phyloP scores from a whole-genome alignment of 2,329 filamentous ascomycete species.

The Graphilbum fragrans region DNA sequence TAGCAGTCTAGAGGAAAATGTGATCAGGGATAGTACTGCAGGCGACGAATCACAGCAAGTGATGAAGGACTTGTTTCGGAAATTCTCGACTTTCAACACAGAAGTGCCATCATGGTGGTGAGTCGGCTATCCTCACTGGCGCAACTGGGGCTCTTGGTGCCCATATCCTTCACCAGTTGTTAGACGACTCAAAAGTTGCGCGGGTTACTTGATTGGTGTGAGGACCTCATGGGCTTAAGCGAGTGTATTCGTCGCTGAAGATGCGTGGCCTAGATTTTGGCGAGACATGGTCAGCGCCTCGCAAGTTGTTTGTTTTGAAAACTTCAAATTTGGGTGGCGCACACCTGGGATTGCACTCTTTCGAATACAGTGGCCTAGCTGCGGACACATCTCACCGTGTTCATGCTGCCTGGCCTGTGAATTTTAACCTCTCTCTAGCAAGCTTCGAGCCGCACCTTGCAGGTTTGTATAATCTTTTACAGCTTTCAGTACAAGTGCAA shows the following conservation, averaged over 20 bases:
- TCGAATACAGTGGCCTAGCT: slow-evolving; percentile 16
- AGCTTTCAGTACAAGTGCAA: slow-evolving; percentile 15
- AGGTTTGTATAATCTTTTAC: slow-evolving; percentile 27
- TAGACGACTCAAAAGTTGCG: slow-evolving; percentile 21
- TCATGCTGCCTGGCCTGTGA: slow-evolving; percentile 37
- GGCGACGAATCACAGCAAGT: too few species aligned
- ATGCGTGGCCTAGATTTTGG: slow-evolving; percentile 3
- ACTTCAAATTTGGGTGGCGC: slow-evolving; percentile 4
- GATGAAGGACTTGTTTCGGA: too few species aligned
- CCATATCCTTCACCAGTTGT: slow-evolving; percentile 23
- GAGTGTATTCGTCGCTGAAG: slow-evolving; percentile 7
- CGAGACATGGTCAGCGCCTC: too few species aligned
- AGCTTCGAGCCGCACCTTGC: slow-evolving; percentile 32
- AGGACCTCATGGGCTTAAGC: slow-evolving; percentile 4
- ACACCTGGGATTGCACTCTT: slow-evolving; percentile 21
- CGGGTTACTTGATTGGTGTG: slow-evolving; percentile 19
- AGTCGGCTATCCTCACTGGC: slow-evolving; percentile 22
- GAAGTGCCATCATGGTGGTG: neutral
- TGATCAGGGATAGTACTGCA: too few species aligned
- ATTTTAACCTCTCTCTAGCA: slow-evolving; percentile 34
- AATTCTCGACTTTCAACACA: too few species aligned
- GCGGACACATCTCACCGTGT: slow-evolving; percentile 25
- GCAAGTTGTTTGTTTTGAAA: slow-evolving; percentile 6
- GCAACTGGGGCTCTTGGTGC: slow-evolving; percentile 29
- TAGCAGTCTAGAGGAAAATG: too few species aligned